A percentile compares a stretch with the other conserved stretches of the same genome.
phyloP scores from a whole-genome alignment of 805 yeast genomes.

The Danielia oregonensis region DNA sequence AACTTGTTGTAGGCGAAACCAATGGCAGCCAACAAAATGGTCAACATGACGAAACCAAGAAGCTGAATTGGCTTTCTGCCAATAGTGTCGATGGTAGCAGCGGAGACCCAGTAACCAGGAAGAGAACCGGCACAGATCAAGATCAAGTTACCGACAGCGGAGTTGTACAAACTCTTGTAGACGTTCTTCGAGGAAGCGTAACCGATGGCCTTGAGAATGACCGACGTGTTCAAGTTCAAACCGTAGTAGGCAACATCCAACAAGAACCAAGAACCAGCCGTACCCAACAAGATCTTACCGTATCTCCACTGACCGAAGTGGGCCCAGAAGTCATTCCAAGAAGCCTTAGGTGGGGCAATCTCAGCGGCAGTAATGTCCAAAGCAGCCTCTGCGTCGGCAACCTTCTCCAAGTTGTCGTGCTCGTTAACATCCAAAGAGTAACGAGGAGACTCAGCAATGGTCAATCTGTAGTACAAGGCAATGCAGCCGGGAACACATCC shows the following conservation, averaged over 20 bases:
- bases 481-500: constrained; percentile 86
- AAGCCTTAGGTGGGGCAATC: constrained; percentile 72
- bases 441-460: constrained; percentile 94
- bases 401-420: constrained; percentile 52
- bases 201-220: constrained; percentile 79
- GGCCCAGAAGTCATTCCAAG: constrained; percentile 61
- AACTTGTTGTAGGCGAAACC: constrained; percentile 82
- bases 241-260: constrained; percentile 91
- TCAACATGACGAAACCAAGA: constrained; percentile 68
- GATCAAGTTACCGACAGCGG: constrained; percentile 90
- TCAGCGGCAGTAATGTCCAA: constrained; percentile 35
- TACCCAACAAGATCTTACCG: constrained; percentile 78
- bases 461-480: constrained; percentile 87
- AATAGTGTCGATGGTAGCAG: constrained; percentile 71
- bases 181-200: constrained; percentile 70
- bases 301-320: constrained; percentile 88
- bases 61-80: constrained; percentile 87
- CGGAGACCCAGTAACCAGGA: constrained; percentile 90
- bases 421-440: constrained; percentile 73
- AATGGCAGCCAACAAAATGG: constrained; percentile 69
- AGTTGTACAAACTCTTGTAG: constrained; percentile 65
- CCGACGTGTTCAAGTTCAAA: constrained; percentile 76
- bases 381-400: constrained; percentile 47
- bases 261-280: constrained; percentile 90
- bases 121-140: constrained; percentile 91